Base-by-base conservation (phyloP, 2,329 filamentous ascomycete genomes). In the Metarhizium humberi region DNA sequence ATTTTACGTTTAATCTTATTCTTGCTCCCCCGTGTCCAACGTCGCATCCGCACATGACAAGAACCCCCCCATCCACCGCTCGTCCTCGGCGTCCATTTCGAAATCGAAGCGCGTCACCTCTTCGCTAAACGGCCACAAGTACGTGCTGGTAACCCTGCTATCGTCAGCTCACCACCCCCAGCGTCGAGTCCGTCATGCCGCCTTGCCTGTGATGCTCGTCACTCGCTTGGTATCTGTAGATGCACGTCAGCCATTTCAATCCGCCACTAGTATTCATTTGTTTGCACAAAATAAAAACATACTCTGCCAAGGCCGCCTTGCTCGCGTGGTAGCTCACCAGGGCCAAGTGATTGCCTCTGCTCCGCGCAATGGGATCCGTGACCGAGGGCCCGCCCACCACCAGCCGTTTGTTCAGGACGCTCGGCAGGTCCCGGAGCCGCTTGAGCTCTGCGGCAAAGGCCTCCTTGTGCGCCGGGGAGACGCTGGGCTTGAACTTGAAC, bases 101-200 rank as follows among this genome's bases (percentile, higher is more conserved):
- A 81, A 81, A 59, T 81, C 79, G 60, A 80, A 81, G 18, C 78
- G 68, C 16, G 71, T 70, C 1, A 81, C 64, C 55, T 81, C 77
- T 52, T 81, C 78, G 18, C 74, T 76, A 59, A 71, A 81, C 0
- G 78, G 78, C 65, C 75, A 79, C 7, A 82, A 65, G 52, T 75
- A 77, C 3, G 70, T 73, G 34, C 69, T 74, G 0, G 78, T 81
- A 0, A 81, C 76, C 52, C 79, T 81, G 20, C 25, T 25, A 25
- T 25, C 25, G 25, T 25, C 25, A 25, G 25, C 25, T 25, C 25
- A 25, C 25, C 25, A 4, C 4, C 1, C 1, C 13, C 13, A 13
- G 34, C 34, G 13, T 36, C 34, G 8, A 8, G 7, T 36, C 8
- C 34, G 7, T 2, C 34, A 10, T 8, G 34, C 1, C n/a, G 2